A percentile compares a stretch with the other conserved stretches of the same genome.
These are phyloP conservation scores for Rhizopogon hawkerae DNA, from an alignment of 1,284 basidiomycete genomes.

Conservation along the genomic window DNA sequence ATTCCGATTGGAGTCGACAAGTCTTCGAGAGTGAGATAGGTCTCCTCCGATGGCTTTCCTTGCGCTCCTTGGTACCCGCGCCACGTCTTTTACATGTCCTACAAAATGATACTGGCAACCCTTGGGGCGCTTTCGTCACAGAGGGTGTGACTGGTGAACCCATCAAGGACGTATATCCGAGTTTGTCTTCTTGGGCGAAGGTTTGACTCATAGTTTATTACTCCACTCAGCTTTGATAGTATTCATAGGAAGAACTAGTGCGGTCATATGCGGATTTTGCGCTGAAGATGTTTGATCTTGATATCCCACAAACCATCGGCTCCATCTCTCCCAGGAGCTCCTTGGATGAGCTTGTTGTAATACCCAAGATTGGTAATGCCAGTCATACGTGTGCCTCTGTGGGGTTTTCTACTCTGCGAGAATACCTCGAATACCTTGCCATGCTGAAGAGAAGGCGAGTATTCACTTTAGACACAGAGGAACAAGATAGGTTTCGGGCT, in stretches of 20 bases:
- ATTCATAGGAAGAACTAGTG: conserved; percentile 5
- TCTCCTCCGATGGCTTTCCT: not conserved
- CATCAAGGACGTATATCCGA: not conserved
- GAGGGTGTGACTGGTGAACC: not conserved
- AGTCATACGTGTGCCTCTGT: not conserved
- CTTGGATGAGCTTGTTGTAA: not conserved
- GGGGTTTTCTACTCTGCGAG: conserved; percentile 5
- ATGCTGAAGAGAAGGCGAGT: not conserved
- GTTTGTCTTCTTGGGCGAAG: not conserved
- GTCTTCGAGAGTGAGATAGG: not conserved
- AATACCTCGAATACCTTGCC: conserved; percentile 3
- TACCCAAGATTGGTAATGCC: conserved; percentile 2
- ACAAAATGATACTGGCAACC: not conserved
- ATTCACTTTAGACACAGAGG: conserved; percentile 1
- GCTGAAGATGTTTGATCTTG: conserved; percentile 1
- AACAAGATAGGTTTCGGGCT: conserved; percentile 6
- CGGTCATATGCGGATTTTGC: conserved; percentile 7
- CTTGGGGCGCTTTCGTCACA: conserved; percentile 1
- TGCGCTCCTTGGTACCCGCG: not conserved
- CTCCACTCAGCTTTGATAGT: not conserved
- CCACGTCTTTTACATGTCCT: not conserved
- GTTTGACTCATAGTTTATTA: conserved; percentile 1
- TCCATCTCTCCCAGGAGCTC: not conserved
- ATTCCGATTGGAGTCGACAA: not conserved
- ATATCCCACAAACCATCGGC: conserved; percentile 5